Evolutionary conservation across 176 grass and related monocot species (phyloP).

Genomic region (Oryza brachyantha): DNA sequence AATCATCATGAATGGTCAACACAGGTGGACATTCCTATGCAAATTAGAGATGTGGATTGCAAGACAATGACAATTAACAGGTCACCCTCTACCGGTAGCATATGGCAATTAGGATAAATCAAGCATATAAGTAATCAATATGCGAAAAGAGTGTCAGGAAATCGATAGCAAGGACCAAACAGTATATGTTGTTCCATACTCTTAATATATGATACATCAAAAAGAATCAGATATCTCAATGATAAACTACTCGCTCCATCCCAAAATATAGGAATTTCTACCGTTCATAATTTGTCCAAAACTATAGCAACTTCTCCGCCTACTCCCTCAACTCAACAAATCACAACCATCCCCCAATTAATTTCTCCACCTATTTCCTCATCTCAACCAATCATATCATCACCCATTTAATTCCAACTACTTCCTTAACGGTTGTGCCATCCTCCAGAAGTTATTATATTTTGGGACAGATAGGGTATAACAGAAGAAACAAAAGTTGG

Average conservation of each 20-base stretch:
- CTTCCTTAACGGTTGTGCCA: too few relatives aligned
- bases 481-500: neutral
- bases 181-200: neutral
- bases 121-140: neutral
- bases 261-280: too few relatives aligned
- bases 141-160: neutral
- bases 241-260: neutral
- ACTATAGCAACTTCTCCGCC: too few relatives aligned
- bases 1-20: slow-evolving; percentile 16
- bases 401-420: too few relatives aligned
- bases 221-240: neutral
- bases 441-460: too few relatives aligned
- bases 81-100: neutral
- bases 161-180: neutral
- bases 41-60: slow-evolving; percentile 16
- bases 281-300: too few relatives aligned
- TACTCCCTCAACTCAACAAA: too few relatives aligned
- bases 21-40: neutral
- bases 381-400: too few relatives aligned
- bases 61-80: neutral
- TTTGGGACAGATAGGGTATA: too few relatives aligned
- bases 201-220: neutral
- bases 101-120: neutral
- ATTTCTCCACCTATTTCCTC: too few relatives aligned
- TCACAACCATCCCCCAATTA: too few relatives aligned